phyloP scores from a whole-genome alignment of 2,329 filamentous ascomycete species.

The Neopestalotiopsis sp. region DNA sequence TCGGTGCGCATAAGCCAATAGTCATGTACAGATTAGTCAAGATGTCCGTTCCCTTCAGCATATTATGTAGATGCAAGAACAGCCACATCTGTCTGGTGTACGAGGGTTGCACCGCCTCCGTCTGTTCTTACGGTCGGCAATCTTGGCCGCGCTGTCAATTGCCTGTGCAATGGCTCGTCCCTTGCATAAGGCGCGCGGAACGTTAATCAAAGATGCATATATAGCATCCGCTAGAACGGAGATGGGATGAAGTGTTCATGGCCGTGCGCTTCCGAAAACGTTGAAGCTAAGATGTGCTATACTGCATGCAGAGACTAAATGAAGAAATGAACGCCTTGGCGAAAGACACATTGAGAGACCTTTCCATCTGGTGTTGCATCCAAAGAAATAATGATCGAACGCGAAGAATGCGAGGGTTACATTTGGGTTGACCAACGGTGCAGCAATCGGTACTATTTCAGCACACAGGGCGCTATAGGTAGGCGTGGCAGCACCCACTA shows the following conservation, averaged over 20 bases:
- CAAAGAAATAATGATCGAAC: not conserved
- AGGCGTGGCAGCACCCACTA: not conserved
- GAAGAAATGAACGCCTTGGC: not conserved
- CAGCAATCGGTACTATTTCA: not conserved
- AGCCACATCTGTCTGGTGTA: not conserved
- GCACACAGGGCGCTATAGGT: not conserved
- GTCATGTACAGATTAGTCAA: slow-evolving; percentile 6
- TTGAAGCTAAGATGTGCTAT: not conserved
- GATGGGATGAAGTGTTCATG: not conserved
- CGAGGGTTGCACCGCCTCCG: not conserved
- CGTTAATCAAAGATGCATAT: slow-evolving; percentile 12
- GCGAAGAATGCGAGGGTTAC: not conserved
- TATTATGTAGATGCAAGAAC: not conserved
- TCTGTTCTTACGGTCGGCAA: not conserved
- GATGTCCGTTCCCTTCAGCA: slow-evolving; percentile 3
- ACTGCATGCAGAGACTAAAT: not conserved
- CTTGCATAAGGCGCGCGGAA: slow-evolving; percentile 12
- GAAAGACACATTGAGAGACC: not conserved
- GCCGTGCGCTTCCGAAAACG: not conserved
- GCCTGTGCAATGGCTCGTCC: not conserved
- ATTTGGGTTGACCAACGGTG: not conserved
- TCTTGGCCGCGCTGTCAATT: not conserved
- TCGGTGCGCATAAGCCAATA: slow-evolving; percentile 7
- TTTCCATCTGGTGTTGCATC: too few relatives aligned
- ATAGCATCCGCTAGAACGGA: not conserved